Conservation (phyloP, 148 eudicot genomes). For the Cornus florida region DNA sequence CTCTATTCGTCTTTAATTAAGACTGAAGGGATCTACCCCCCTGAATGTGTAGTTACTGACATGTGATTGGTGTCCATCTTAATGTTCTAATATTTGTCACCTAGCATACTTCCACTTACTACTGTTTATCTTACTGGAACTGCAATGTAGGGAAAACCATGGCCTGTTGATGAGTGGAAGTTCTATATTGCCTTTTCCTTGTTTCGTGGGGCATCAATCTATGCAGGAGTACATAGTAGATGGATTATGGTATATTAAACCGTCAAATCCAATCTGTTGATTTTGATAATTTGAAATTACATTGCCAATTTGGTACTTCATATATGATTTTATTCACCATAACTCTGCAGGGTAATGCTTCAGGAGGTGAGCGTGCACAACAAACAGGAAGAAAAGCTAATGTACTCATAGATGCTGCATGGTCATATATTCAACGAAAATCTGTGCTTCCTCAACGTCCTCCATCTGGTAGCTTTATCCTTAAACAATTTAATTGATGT, state of each 20-base stretch:
- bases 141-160: slow-evolving; percentile 75
- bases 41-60: background rate
- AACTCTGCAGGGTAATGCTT: slow-evolving; percentile 82
- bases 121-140: slow-evolving; percentile 7
- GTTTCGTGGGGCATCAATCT: slow-evolving; percentile 92
- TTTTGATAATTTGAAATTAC: background rate
- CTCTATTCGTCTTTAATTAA: background rate
- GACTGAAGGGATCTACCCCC: slow-evolving; percentile 1
- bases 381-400: slow-evolving; percentile 65
- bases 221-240: slow-evolving; percentile 83
- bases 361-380: slow-evolving; percentile 79
- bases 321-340: slow-evolving; percentile 8
- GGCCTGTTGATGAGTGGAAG: slow-evolving; percentile 95
- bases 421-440: slow-evolving; percentile 60
- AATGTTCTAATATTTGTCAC: background rate
- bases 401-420: slow-evolving; percentile 60
- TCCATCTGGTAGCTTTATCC: slow-evolving; percentile 50
- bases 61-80: background rate
- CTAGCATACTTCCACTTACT: background rate
- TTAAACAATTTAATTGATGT: background rate
- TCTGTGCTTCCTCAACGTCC: slow-evolving; percentile 66
- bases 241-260: slow-evolving; percentile 68
- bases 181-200: slow-evolving; percentile 90
- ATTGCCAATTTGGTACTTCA: background rate
- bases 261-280: background rate